phyloP scores from a whole-genome alignment of 176 grass and related monocot genomes.

The Triticum monococcum region DNA sequence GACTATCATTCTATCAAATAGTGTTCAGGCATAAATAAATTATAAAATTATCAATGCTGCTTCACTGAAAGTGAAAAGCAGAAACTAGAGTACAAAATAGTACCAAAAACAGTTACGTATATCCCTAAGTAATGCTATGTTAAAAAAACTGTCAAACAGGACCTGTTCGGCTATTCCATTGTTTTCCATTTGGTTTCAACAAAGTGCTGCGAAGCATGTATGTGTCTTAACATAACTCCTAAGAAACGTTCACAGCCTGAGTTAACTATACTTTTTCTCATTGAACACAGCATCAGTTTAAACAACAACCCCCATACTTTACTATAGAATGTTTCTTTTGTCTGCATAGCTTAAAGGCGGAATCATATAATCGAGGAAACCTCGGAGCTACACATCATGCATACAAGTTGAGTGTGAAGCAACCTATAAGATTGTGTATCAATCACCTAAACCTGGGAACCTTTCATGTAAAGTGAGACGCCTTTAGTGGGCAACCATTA shows the following conservation, averaged over 20 bases:
- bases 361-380: neutral
- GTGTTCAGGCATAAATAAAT: neutral
- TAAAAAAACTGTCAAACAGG: slow-evolving; percentile 9
- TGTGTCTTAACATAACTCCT: neutral
- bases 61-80: neutral
- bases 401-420: neutral
- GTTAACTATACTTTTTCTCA: neutral
- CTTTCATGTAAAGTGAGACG: neutral
- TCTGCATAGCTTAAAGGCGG: neutral
- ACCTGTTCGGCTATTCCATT: neutral
- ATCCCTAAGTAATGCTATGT: neutral
- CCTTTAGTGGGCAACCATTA: neutral
- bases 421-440: neutral
- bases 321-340: neutral
- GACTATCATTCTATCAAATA: neutral
- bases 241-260: neutral
- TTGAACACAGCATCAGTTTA: neutral
- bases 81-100: too few species aligned
- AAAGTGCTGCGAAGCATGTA: neutral
- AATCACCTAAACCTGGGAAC: neutral
- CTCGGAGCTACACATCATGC: neutral
- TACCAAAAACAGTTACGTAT: neutral
- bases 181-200: neutral
- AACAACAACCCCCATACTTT: neutral
- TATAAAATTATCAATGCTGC: neutral